Evolutionary conservation across 176 grass and related monocot species (phyloP).

Genomic region (Zea mays): Zm-B73-REFERENCE-NAM-5.0 NC_050103.1:121952501-121953000

Average conservation of each 20-base stretch:
- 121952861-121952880: too few relatives aligned
- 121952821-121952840: conserved; percentile 38
- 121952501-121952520: conserved; percentile 92
- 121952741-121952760: conserved; percentile 36
- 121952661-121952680: too few relatives aligned
- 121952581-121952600: too few relatives aligned
- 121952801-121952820: not conserved
- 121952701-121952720: conserved; percentile 73
- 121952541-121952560: conserved; percentile 11
- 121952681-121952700: conserved; percentile 97
- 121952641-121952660: too few relatives aligned
- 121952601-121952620: too few relatives aligned
- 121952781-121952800: conserved; percentile 51
- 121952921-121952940: too few relatives aligned
- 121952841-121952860: conserved; percentile 64
- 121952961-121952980: conserved; percentile 76
- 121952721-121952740: conserved; percentile 41
- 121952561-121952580: too few relatives aligned
- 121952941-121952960: too few relatives aligned
- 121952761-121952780: conserved; percentile 65
- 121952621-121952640: too few relatives aligned
- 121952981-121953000: conserved; percentile 74
- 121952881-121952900: too few relatives aligned
- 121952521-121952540: conserved; percentile 89
- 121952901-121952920: too few relatives aligned